Evolutionary conservation across 2,329 filamentous ascomycete species (phyloP).

Genomic region (Fusarium coicis): DNA sequence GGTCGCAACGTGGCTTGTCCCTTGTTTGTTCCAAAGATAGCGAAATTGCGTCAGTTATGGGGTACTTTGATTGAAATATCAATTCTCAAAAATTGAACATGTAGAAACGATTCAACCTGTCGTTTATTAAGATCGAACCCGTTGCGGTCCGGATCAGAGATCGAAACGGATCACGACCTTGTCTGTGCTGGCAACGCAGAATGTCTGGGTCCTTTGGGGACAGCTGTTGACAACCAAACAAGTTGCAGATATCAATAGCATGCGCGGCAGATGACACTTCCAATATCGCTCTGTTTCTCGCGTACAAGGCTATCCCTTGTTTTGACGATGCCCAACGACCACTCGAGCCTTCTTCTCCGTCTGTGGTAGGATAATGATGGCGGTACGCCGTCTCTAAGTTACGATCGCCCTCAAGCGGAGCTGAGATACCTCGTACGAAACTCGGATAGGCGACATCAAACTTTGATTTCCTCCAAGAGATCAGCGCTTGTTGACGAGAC

Average conservation of each 20-base stretch:
- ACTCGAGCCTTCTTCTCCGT: constrained; percentile 25
- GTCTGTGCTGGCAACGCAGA: constrained; percentile 27
- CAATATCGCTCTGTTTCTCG: constrained; percentile 29
- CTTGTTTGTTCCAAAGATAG: constrained; percentile 34
- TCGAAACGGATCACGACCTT: constrained; percentile 28
- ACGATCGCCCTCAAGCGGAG: constrained; percentile 41
- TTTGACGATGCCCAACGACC: constrained; percentile 42
- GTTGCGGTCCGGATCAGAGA: constrained; percentile 23
- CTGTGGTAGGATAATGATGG: constrained; percentile 31
- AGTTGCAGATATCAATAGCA: constrained; percentile 29
- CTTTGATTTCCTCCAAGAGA: constrained; percentile 22
- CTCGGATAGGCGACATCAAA: constrained; percentile 31
- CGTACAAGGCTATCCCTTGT: constrained; percentile 46
- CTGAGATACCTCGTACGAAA: constrained; percentile 19
- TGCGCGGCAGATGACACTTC: constrained; percentile 29
- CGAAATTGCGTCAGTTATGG: constrained; percentile 35
- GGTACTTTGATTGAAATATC: constrained; percentile 26
- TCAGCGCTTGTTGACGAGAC: constrained; percentile 20
- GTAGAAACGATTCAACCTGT: constrained; percentile 30
- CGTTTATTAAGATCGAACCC: constrained; percentile 43
- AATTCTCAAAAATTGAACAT: constrained; percentile 29
- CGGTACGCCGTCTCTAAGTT: constrained; percentile 37
- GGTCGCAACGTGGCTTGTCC: constrained; percentile 39
- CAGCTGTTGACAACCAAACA: constrained; percentile 19
- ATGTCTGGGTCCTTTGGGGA: constrained; percentile 8